Percentiles rank a stretch among this genome's conserved stretches.
Evolutionary conservation across 345 rosid genomes (phyloP).

Genomic region (Abelmoschus esculentus): DNA sequence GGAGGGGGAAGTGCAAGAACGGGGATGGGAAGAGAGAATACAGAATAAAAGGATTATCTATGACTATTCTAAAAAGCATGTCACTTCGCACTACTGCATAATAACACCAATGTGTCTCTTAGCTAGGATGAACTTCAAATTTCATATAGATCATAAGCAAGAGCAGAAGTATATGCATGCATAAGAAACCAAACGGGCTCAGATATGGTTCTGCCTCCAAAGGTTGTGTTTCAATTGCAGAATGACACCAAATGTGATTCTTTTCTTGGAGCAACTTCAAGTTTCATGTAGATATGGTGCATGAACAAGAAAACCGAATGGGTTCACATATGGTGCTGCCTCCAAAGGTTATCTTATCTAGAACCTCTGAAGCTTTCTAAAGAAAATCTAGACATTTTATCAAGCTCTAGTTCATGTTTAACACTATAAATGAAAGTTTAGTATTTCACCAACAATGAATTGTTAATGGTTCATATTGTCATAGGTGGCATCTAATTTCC

Average conservation of each 20-base stretch:
- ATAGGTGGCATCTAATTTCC: neutral
- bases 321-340: neutral
- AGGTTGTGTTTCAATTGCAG: neutral
- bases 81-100: neutral
- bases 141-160: neutral
- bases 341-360: neutral
- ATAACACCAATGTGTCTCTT: neutral
- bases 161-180: neutral
- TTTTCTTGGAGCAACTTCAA: too few species aligned
- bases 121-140: neutral
- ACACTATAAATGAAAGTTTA: neutral
- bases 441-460: neutral
- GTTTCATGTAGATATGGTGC: neutral
- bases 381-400: neutral
- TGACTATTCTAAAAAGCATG: neutral
- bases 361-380: neutral
- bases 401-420: neutral
- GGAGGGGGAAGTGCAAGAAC: neutral
- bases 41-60: neutral
- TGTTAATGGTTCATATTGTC: neutral
- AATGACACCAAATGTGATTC: too few species aligned
- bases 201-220: neutral
- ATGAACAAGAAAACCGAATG: neutral
- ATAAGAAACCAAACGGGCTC: neutral
- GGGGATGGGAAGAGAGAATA: neutral